Evolutionary conservation across 768 basidiomycete species (phyloP).

Genomic region (Tubosaeta sp.): DNA sequence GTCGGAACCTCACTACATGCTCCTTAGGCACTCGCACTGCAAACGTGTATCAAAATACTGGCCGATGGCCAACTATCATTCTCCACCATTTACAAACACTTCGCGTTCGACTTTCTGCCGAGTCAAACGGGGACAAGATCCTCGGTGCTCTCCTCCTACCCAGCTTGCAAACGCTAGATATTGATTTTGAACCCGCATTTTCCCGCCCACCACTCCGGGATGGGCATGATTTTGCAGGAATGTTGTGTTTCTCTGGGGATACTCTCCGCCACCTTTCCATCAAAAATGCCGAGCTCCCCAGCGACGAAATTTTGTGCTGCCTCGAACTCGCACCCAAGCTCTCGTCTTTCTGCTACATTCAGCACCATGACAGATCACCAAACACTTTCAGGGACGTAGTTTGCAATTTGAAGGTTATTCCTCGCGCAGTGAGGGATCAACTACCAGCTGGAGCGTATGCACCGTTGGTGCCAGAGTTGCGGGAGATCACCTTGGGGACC

Average conservation of each 20-base stretch:
- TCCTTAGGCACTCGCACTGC: conserved; percentile 2
- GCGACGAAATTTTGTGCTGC: background rate
- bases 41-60: background rate
- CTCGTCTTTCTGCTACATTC: background rate
- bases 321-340: background rate
- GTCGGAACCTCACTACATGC: conserved; percentile 12
- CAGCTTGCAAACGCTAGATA: background rate
- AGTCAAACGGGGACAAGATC: background rate
- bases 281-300: background rate
- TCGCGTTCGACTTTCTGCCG: conserved; percentile 4
- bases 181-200: background rate
- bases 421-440: background rate
- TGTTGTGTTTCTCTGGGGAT: background rate
- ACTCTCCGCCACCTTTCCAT: background rate
- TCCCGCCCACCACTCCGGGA: too few species aligned
- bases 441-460: background rate
- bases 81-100: conserved; percentile 9
- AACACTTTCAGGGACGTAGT: background rate
- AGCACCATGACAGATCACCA: background rate
- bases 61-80: background rate
- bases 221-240: too few species aligned
- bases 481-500: background rate
- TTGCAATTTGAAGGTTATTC: background rate
- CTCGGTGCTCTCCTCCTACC: conserved; percentile 13
- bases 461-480: background rate